Evolutionary conservation across 768 basidiomycete genomes (phyloP).

Genomic region (Jaapia argillacea): DNA sequence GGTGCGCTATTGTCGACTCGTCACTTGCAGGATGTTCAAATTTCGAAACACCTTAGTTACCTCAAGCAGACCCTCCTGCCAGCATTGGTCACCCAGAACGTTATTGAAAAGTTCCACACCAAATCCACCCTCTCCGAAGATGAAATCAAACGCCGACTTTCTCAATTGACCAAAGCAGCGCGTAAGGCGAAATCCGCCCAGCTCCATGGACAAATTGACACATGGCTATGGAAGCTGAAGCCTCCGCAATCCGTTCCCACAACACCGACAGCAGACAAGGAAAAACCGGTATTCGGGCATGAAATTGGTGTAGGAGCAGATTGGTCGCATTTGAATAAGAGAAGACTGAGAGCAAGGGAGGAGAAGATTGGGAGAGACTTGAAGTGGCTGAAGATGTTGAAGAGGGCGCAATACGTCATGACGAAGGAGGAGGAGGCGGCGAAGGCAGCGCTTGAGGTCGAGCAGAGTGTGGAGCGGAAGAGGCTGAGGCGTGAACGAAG

Average conservation of each 20-base stretch:
- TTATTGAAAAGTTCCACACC: slow-evolving; percentile 32
- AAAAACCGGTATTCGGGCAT: slow-evolving; percentile 16
- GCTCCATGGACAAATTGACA: slow-evolving; percentile 17
- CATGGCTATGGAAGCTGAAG: slow-evolving; percentile 31
- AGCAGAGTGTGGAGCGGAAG: too few species aligned
- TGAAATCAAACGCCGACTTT: slow-evolving; percentile 14
- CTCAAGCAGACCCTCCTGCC: slow-evolving; percentile 44
- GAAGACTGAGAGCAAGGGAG: slow-evolving; percentile 36
- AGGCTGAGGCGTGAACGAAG: too few species aligned
- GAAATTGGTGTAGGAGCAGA: slow-evolving; percentile 42
- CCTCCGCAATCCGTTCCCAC: not conserved
- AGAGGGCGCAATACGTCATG: slow-evolving; percentile 14
- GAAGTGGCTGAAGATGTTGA: slow-evolving; percentile 24
- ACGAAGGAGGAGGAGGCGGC: not conserved
- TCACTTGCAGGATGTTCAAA: not conserved
- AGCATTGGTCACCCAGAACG: slow-evolving; percentile 28
- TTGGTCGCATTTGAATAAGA: slow-evolving; percentile 45
- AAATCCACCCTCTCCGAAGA: slow-evolving; percentile 19
- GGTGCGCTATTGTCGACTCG: slow-evolving; percentile 20
- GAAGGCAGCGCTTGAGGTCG: too few species aligned
- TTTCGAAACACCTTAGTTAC: too few species aligned
- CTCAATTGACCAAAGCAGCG: slow-evolving; percentile 12
- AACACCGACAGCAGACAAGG: not conserved
- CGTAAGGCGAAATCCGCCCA: slow-evolving; percentile 11
- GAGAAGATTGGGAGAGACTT: slow-evolving; percentile 35